phyloP scores from a whole-genome alignment of 805 yeast species.

The Saccharomyces eubayanus region DNA sequence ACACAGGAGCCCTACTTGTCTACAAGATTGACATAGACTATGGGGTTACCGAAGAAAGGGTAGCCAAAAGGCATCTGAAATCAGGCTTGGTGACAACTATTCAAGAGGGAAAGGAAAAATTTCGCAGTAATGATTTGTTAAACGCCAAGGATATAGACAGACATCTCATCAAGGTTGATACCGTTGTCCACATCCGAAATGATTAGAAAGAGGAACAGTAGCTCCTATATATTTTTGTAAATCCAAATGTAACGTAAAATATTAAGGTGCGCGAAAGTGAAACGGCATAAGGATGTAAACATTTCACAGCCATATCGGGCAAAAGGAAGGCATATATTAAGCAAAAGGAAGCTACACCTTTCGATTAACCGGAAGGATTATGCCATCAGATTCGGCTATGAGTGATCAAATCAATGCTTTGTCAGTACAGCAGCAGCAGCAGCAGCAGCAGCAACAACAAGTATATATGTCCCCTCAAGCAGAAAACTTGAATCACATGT shows the following conservation, averaged over 20 bases:
- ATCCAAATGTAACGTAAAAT: not conserved
- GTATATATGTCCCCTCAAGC: slow-evolving; percentile 24
- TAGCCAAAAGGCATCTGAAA: slow-evolving; percentile 56
- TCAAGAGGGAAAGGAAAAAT: slow-evolving; percentile 45
- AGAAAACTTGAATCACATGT: slow-evolving; percentile 21
- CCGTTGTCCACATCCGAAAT: slow-evolving; percentile 15
- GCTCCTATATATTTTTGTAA: not conserved
- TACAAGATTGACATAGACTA: slow-evolving; percentile 47
- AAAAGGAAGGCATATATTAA: no score
- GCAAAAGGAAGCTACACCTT: not conserved
- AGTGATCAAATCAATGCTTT: not conserved
- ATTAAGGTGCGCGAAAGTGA: not conserved
- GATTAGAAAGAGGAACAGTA: slow-evolving; percentile 6
- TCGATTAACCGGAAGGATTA: not conserved
- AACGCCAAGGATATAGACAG: slow-evolving; percentile 44
- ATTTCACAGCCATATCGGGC: not conserved
- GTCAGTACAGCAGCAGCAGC: slow-evolving; percentile 4
- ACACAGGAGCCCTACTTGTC: slow-evolving; percentile 32
- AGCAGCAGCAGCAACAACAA: slow-evolving; percentile 15
- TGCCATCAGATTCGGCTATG: not conserved
- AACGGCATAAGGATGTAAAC: not conserved
- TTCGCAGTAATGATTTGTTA: slow-evolving; percentile 48
- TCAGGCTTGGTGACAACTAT: slow-evolving; percentile 44
- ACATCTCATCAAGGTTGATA: slow-evolving; percentile 13
- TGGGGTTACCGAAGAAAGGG: slow-evolving; percentile 43